Percentiles rank a stretch among this genome's conserved stretches.
Evolutionary conservation across 1,284 basidiomycete genomes (phyloP).

Genomic region (Ustilago curta): DNA sequence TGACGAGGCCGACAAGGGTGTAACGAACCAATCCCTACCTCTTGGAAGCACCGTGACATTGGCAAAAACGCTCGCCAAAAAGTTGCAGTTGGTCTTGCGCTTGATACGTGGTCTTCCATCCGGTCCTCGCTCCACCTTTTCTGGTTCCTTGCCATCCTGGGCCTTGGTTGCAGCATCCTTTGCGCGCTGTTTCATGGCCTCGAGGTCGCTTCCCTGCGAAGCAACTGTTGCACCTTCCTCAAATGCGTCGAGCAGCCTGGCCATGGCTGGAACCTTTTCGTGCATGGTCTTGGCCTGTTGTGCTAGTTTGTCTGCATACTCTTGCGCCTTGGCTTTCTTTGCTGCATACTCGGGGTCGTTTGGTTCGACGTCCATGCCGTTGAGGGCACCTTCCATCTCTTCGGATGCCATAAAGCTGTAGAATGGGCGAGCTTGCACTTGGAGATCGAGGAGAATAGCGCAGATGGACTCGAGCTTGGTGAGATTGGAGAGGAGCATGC

Average conservation of each 20-base stretch:
- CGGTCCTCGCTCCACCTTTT: conserved; percentile 49
- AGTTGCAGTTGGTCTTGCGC: conserved; percentile 68
- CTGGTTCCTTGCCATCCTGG: conserved; percentile 30
- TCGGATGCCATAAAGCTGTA: conserved; percentile 62
- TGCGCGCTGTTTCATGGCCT: conserved; percentile 61
- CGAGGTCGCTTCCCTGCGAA: conserved; percentile 53
- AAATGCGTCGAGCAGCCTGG: conserved; percentile 64
- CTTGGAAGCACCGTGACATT: conserved; percentile 63
- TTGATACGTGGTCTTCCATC: conserved; percentile 58
- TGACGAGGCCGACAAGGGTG: conserved; percentile 52
- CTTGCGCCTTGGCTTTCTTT: conserved; percentile 52
- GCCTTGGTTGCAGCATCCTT: conserved; percentile 49
- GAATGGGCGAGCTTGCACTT: conserved; percentile 61
- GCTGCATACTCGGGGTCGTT: conserved; percentile 59
- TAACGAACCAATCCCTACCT: conserved; percentile 66
- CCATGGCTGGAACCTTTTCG: conserved; percentile 62
- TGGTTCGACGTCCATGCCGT: conserved; percentile 65
- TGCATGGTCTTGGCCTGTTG: conserved; percentile 55
- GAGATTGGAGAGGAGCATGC: conserved; percentile 96
- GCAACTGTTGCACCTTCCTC: conserved; percentile 67
- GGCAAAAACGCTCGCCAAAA: conserved; percentile 68
- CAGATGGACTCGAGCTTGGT: conserved; percentile 82
- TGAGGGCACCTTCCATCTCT: conserved; percentile 56
- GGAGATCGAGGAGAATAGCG: conserved; percentile 77
- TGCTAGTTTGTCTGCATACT: conserved; percentile 48